Percentiles rank a stretch among this genome's conserved stretches.
Conservation (phyloP, 2,329 filamentous ascomycete species). For the Talaromyces albobiverticillius region DNA sequence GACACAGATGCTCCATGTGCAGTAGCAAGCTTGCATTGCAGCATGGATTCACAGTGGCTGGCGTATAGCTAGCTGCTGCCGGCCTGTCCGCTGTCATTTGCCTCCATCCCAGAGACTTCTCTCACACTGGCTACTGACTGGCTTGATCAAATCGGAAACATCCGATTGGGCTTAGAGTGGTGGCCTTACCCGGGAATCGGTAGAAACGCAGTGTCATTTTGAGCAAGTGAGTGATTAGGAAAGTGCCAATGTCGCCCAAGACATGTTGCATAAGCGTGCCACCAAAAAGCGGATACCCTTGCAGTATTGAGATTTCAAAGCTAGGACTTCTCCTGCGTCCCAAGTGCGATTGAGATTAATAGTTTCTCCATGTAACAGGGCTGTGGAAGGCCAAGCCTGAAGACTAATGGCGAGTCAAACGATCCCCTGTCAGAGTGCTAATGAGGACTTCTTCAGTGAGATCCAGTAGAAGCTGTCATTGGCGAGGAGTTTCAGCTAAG, state of each 20-base stretch:
- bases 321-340: conserved; percentile 12
- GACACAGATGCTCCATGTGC: background rate
- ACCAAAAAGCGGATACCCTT: conserved; percentile 4
- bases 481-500: background rate
- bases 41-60: conserved; percentile 3
- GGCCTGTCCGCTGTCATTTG: too few species aligned
- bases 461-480: background rate
- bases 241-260: background rate
- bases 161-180: conserved; percentile 12
- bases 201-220: background rate
- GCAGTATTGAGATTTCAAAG: conserved; percentile 1
- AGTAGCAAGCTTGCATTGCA: background rate
- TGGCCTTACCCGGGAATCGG: conserved; percentile 7
- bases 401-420: background rate
- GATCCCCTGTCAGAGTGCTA: background rate
- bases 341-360: conserved; percentile 6
- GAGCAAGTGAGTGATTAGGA: conserved; percentile 12
- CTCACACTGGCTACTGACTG: background rate
- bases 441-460: background rate
- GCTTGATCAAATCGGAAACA: background rate
- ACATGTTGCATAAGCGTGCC: conserved; percentile 11
- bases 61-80: conserved; percentile 1
- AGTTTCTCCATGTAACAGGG: conserved; percentile 11
- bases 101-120: background rate
- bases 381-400: background rate